These are phyloP conservation scores for Rasamsonia emersonii DNA, from an alignment of 2,329 filamentous ascomycete genomes.

Conservation along the genomic window DNA sequence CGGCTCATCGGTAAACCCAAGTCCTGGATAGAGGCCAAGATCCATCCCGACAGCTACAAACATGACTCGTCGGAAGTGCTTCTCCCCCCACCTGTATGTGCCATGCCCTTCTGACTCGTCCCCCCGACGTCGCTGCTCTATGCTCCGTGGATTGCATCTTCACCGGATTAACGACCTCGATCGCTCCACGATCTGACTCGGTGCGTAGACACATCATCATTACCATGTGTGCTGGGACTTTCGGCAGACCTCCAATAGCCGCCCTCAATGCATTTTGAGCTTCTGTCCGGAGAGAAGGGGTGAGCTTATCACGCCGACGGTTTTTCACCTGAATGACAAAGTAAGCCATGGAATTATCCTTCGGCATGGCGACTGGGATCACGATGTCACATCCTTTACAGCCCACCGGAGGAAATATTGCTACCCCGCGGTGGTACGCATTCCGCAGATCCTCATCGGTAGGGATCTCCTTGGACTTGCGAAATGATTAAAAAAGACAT, in stretches of 20 bases:
- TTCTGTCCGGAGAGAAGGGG: background rate
- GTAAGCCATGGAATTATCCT: background rate
- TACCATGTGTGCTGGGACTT: background rate
- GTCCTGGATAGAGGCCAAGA: background rate
- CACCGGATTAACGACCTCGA: background rate
- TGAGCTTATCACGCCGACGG: background rate
- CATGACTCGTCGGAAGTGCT: background rate
- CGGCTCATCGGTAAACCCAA: slow-evolving; percentile 1
- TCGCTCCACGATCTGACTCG: background rate
- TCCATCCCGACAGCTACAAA: background rate
- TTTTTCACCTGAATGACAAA: slow-evolving; percentile 1
- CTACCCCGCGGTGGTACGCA: background rate
- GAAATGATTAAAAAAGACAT: slow-evolving; percentile 1
- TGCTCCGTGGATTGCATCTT: background rate
- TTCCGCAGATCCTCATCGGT: background rate
- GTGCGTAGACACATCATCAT: background rate
- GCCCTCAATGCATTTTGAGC: background rate
- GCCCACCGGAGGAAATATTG: background rate
- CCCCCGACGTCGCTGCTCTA: background rate
- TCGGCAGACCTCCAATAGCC: background rate
- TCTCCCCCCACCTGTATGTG: background rate
- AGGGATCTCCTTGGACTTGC: background rate
- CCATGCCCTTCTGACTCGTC: background rate
- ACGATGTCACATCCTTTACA: background rate
- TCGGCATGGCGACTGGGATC: slow-evolving; percentile 1